Conservation (phyloP, 305 asterid species). For the Fraxinus baroniana region DNA sequence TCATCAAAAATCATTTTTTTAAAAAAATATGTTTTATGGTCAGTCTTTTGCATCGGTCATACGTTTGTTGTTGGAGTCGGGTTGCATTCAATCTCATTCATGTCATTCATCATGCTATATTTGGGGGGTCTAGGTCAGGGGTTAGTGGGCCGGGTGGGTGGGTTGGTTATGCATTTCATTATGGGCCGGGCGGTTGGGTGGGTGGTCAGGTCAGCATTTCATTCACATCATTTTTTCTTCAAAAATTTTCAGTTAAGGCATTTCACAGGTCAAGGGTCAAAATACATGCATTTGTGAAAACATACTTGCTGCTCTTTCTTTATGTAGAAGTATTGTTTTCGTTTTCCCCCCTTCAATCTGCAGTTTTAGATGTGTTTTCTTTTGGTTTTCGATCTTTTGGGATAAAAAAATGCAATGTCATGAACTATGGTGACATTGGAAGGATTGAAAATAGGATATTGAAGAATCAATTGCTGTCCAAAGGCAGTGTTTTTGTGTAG, state of each 20-base stretch:
- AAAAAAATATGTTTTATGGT: constrained; percentile 16
- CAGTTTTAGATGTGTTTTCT: constrained; percentile 33
- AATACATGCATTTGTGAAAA: constrained; percentile 34
- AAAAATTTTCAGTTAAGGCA: constrained; percentile 26
- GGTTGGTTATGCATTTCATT: constrained; percentile 16
- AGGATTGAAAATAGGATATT: constrained; percentile 31
- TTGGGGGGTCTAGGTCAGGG: constrained; percentile 34
- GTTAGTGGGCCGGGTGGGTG: neutral
- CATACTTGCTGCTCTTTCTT: constrained; percentile 14
- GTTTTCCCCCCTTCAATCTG: constrained; percentile 8
- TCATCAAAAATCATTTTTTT: neutral
- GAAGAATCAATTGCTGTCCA: constrained; percentile 27
- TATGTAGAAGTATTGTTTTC: constrained; percentile 11
- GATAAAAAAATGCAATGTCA: constrained; percentile 34
- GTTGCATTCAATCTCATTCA: constrained; percentile 34
- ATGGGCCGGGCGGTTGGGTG: neutral
- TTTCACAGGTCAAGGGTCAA: constrained; percentile 11
- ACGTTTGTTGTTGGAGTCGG: constrained; percentile 33
- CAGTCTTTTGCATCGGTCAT: constrained; percentile 34
- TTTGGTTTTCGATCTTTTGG: constrained; percentile 22
- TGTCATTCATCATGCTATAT: constrained; percentile 30
- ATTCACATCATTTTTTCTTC: constrained; percentile 31
- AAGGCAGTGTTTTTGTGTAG: constrained; percentile 39
- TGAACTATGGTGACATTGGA: constrained; percentile 43
- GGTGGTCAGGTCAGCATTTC: constrained; percentile 12